Conservation (phyloP, 2,329 filamentous ascomycete species). For the Elsinoe arachidis region DNA sequence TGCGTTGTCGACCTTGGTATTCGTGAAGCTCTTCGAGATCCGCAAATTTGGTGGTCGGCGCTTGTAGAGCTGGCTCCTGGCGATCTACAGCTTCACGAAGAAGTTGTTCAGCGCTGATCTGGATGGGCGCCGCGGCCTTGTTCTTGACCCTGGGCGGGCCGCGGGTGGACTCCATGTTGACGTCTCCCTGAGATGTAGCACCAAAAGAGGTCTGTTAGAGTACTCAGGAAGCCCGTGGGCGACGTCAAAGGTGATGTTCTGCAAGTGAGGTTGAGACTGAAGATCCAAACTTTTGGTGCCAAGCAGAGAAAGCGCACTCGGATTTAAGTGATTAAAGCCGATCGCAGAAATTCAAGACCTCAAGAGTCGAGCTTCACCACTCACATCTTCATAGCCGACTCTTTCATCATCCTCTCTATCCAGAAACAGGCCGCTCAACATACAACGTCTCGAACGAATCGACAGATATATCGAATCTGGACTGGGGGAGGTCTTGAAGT, state of each 20-base stretch:
- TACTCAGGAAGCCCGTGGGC: not conserved
- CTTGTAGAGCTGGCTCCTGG: constrained; percentile 79
- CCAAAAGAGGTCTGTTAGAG: not conserved
- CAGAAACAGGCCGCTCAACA: not conserved
- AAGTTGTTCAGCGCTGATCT: constrained; percentile 95
- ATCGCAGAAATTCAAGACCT: not conserved
- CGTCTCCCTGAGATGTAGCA: not conserved
- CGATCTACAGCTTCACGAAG: constrained; percentile 94
- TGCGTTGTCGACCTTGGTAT: constrained; percentile 89
- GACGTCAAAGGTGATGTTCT: not conserved
- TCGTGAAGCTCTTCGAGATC: constrained; percentile 97
- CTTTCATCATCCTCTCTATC: no score
- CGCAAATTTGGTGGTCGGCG: constrained; percentile 87
- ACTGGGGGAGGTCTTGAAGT: not conserved
- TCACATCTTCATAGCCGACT: not conserved
- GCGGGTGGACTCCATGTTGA: constrained; percentile 76
- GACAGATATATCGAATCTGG: not conserved
- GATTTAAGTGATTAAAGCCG: not conserved
- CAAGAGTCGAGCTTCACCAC: not conserved
- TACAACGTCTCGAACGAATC: not conserved
- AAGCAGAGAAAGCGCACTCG: not conserved
- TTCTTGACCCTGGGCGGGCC: constrained; percentile 97
- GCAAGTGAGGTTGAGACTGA: not conserved
- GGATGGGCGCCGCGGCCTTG: constrained; percentile 73
- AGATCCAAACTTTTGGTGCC: constrained; percentile 3